A percentile compares a stretch with the other conserved stretches of the same genome.
Conservation (phyloP, 2,329 filamentous ascomycete species). For the Geoglossum cookeanum region DNA sequence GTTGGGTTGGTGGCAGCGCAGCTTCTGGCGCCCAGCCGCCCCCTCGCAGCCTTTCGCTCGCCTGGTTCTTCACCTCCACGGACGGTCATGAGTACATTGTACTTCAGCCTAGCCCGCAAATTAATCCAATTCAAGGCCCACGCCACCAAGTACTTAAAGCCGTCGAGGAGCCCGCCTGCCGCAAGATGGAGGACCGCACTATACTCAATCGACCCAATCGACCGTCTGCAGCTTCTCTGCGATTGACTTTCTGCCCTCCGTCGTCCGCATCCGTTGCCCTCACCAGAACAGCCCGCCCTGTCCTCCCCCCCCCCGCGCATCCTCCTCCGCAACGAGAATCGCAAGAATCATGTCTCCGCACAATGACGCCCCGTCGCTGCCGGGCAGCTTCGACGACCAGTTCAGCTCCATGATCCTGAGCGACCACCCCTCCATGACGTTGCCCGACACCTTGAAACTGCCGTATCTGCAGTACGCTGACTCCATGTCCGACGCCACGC, state of each 20-base stretch:
- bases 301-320: not conserved
- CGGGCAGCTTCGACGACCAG: not conserved
- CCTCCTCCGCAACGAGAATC: not conserved
- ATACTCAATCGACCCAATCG: not conserved
- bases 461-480: not conserved
- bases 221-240: not conserved
- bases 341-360: not conserved
- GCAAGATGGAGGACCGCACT: not conserved
- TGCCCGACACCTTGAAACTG: not conserved
- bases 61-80: not conserved
- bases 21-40: no score
- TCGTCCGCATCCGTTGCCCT: not conserved
- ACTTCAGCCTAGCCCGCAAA: not conserved
- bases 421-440: not conserved
- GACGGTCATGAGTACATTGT: not conserved
- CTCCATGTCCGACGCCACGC: not conserved
- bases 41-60: not conserved
- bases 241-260: not conserved
- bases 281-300: not conserved
- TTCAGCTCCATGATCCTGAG: not conserved
- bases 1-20: no score
- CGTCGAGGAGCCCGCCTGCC: not conserved
- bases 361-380: not conserved
- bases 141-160: constrained; percentile 1
- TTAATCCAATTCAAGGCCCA: not conserved